Base-by-base conservation (phyloP, 495 filamentous ascomycete genomes). In the Aspergillus coremiiformis region DNA sequence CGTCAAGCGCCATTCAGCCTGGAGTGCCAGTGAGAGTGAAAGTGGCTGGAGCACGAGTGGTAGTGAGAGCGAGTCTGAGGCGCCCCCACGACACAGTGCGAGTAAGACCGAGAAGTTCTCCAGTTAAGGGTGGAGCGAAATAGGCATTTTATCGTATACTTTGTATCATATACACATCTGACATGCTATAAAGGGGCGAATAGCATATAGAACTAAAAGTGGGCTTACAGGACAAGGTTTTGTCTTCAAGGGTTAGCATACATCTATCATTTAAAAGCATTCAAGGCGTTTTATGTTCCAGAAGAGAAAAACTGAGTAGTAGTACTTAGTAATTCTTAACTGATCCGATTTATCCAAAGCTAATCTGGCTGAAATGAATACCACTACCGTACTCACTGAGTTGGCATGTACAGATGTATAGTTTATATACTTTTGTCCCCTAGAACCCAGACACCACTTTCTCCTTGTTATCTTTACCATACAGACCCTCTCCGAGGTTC, bases 401-500 rank as follows among this genome's bases (percentile, higher is more conserved):
- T n/a, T n/a, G n/a, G n/a, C n/a, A n/a, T 19, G 46, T 23, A 17
- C 10, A 17, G 4, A 17, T 23, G 9, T 24, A 17, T 45, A 42
- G 11, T 42, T n/a, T 45, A 44, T 46, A 32, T 30, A 32, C 14
- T 30, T 26, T 30, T 45, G 7, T 12, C 9, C 10, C 12, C 62
- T 70, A 75, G 48, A 65, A 72, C 8, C 71, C 72, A 52, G 71
- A 62, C 20, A 51, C 45, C n/a, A 55, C 47, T 41, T 66, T 67
- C 42, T 69, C 66, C 35, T 46, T 53, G 26, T 66, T 60, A 47
- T 64, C 61, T 45, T 69, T 68, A 3, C 73, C 73, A 41, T 66
- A 66, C 33, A 72, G 46, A 1, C 71, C 73, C 41, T 67, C 61
- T 8, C 83, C 78, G 35, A 86, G 53, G 56, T 92, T 90, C 29